A percentile compares a stretch with the other conserved stretches of the same genome.
Conservation (phyloP, 495 filamentous ascomycete genomes). For the Penicillium psychrofluorescens region DNA sequence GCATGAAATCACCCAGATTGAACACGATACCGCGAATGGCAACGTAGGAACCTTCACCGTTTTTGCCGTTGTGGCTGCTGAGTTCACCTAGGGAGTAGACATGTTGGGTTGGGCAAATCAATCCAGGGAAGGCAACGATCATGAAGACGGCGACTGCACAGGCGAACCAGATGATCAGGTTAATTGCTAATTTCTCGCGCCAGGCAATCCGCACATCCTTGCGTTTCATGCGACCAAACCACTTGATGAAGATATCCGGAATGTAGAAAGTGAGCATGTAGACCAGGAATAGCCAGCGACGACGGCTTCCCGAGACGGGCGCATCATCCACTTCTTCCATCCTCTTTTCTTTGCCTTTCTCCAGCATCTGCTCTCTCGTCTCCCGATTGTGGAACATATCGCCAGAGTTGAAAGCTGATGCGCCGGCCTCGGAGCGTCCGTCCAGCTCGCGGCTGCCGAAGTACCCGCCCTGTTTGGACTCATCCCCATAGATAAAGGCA, state of each 20-base stretch:
- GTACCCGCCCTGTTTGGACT: constrained; percentile 56
- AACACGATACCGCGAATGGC: constrained; percentile 87
- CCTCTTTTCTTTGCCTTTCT: constrained; percentile 86
- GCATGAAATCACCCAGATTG: constrained; percentile 66
- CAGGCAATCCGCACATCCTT: constrained; percentile 92
- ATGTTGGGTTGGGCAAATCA: constrained; percentile 88
- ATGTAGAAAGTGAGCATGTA: constrained; percentile 79
- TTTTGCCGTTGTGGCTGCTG: constrained; percentile 63
- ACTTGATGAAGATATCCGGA: constrained; percentile 75
- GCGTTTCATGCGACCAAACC: constrained; percentile 77
- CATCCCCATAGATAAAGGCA: constrained; percentile 63
- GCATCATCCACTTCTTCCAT: constrained; percentile 85
- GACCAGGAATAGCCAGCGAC: constrained; percentile 87
- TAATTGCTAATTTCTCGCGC: constrained; percentile 98
- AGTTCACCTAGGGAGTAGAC: constrained; percentile 80
- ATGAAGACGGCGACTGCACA: constrained; percentile 81
- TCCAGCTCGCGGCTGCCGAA: constrained; percentile 82
- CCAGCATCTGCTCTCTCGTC: constrained; percentile 82
- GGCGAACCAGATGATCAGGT: constrained; percentile 90
- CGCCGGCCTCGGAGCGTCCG: constrained; percentile 81
- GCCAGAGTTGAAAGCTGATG: constrained; percentile 77
- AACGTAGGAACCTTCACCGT: constrained; percentile 55
- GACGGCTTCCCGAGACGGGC: constrained; percentile 69
- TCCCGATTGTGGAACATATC: constrained; percentile 99
- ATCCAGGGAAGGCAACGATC: constrained; percentile 73